Evolutionary conservation across 2,329 filamentous ascomycete genomes (phyloP).

Genomic region (Orbilia brochopaga): DNA sequence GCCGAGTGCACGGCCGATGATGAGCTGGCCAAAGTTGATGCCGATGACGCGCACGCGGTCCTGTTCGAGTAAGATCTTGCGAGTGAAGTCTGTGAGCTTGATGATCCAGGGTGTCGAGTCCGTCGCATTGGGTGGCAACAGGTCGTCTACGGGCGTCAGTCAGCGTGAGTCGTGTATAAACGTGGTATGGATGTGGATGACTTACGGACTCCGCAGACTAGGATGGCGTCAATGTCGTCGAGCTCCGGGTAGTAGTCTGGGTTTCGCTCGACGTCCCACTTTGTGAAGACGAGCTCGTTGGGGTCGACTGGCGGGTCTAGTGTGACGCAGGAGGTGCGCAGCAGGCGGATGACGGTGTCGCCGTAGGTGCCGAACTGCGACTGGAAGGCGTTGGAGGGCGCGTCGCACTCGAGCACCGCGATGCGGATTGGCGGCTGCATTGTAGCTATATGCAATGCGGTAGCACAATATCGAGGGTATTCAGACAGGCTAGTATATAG

Average conservation of each 20-base stretch:
- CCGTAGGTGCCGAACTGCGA: conserved; percentile 74
- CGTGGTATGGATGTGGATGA: conserved; percentile 36
- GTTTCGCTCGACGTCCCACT: conserved; percentile 71
- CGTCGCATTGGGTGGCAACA: conserved; percentile 65
- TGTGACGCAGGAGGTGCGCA: conserved; percentile 64
- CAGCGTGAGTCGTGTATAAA: not conserved
- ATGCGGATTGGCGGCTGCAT: conserved; percentile 68
- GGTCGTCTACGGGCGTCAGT: conserved; percentile 30
- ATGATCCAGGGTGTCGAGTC: conserved; percentile 77
- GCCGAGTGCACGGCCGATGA: conserved; percentile 75
- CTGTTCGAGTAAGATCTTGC: conserved; percentile 65
- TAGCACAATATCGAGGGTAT: not conserved
- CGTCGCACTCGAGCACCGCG: conserved; percentile 87
- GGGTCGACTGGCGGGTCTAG: conserved; percentile 60
- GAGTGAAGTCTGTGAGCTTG: conserved; percentile 72
- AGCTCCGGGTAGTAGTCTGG: conserved; percentile 73
- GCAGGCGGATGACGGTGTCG: conserved; percentile 70
- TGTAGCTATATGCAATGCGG: not conserved
- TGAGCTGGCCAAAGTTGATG: conserved; percentile 87
- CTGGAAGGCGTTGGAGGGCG: conserved; percentile 69
- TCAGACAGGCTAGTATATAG: not conserved
- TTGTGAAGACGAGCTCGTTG: conserved; percentile 61
- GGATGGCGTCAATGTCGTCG: conserved; percentile 77
- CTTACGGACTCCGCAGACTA: conserved; percentile 75
- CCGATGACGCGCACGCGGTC: conserved; percentile 74